phyloP scores from a whole-genome alignment of 2,329 filamentous ascomycete species.

The Penicillium glabrum region DNA sequence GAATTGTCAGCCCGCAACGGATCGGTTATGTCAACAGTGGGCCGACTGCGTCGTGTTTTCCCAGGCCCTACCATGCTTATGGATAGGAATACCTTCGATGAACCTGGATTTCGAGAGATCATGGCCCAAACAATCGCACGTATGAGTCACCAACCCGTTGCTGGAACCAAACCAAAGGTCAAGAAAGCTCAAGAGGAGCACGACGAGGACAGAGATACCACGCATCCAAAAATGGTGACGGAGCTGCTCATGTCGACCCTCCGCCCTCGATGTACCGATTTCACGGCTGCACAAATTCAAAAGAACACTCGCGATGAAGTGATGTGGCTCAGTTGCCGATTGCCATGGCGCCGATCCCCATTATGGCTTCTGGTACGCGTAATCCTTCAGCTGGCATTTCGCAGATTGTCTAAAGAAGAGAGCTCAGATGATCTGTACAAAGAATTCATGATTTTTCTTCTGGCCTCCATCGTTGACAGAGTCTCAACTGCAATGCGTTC shows the following conservation, averaged over 20 bases:
- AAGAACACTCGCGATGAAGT: slow-evolving; percentile 60
- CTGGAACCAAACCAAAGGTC: slow-evolving; percentile 34
- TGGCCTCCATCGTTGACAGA: background rate
- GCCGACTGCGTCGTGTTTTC: background rate
- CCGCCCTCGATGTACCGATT: slow-evolving; percentile 36
- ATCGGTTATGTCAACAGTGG: background rate
- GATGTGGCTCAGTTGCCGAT: slow-evolving; percentile 36
- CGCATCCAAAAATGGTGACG: slow-evolving; percentile 52
- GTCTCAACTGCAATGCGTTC: background rate
- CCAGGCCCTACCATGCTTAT: background rate
- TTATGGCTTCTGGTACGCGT: slow-evolving; percentile 56
- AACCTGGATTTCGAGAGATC: background rate
- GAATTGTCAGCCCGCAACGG: background rate
- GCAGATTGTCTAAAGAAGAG: background rate
- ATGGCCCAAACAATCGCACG: slow-evolving; percentile 25
- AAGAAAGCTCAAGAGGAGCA: slow-evolving; percentile 40
- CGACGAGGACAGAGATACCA: slow-evolving; percentile 51
- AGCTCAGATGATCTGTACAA: background rate
- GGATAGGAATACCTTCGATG: background rate
- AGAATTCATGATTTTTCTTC: background rate
- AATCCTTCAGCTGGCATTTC: slow-evolving; percentile 14
- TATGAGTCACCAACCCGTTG: slow-evolving; percentile 36
- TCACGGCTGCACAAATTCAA: slow-evolving; percentile 33
- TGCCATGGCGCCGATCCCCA: slow-evolving; percentile 54
- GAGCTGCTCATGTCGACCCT: slow-evolving; percentile 52